A percentile compares a stretch with the other conserved stretches of the same genome.
phyloP scores from a whole-genome alignment of 1,284 basidiomycete genomes.

The Rhodotorula sp. region DNA sequence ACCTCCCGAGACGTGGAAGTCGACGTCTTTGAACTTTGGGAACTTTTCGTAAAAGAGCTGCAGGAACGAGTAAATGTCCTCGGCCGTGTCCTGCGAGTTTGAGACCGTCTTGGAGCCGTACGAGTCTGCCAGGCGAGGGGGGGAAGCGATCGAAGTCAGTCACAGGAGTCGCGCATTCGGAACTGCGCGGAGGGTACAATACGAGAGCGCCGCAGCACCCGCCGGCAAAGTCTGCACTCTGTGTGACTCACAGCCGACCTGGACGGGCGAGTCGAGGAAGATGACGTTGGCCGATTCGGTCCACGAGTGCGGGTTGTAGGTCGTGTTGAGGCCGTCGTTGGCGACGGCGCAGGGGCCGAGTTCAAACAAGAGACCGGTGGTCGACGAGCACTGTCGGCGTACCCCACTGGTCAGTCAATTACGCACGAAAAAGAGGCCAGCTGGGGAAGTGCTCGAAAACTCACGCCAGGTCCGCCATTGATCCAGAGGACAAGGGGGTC shows the following conservation, averaged over 20 bases:
- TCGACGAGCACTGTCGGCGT: slow-evolving; percentile 32
- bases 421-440: too few relatives aligned
- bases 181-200: too few relatives aligned
- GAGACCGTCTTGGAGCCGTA: slow-evolving; percentile 67
- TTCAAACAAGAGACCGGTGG: slow-evolving; percentile 57
- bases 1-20: slow-evolving; percentile 13
- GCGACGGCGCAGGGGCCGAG: slow-evolving; percentile 77
- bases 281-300: slow-evolving; percentile 59
- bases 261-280: slow-evolving; percentile 76
- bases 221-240: too few relatives aligned
- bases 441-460: not conserved
- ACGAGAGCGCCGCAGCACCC: too few relatives aligned
- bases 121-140: slow-evolving; percentile 57
- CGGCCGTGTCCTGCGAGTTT: slow-evolving; percentile 68
- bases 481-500: slow-evolving; percentile 86
- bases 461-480: slow-evolving; percentile 69
- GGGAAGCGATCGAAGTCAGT: too few relatives aligned
- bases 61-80: slow-evolving; percentile 68
- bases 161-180: too few relatives aligned
- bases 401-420: too few relatives aligned
- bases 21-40: slow-evolving; percentile 38
- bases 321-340: slow-evolving; percentile 66
- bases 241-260: slow-evolving; percentile 38
- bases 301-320: slow-evolving; percentile 73
- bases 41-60: slow-evolving; percentile 67